Evolutionary conservation across 108 stramenopile species (phyloP).

Genomic region (Schizochytrium sp.): DNA sequence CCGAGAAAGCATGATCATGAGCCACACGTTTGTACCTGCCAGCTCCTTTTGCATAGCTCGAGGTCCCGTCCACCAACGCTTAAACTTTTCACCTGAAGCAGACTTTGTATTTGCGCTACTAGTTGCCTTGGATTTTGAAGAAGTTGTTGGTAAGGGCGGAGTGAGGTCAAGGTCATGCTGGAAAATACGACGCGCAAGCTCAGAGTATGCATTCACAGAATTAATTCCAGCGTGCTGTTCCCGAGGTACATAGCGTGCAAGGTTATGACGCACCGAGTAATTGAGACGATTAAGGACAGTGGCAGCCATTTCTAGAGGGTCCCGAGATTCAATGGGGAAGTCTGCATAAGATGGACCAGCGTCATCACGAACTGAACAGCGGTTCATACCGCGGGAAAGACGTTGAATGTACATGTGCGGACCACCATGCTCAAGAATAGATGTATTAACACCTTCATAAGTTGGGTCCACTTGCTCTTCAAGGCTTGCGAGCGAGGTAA

Average conservation of each 20-base stretch:
- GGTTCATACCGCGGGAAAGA: conserved; percentile 52
- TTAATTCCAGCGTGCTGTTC: background rate
- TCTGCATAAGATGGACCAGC: background rate
- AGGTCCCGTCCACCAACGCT: background rate
- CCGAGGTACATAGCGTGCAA: conserved; percentile 1
- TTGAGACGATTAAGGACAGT: conserved; percentile 11
- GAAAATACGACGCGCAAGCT: background rate
- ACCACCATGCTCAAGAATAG: background rate
- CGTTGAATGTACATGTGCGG: conserved; percentile 18
- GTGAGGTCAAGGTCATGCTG: background rate
- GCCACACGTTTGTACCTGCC: background rate
- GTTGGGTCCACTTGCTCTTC: background rate
- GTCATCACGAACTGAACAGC: conserved; percentile 37
- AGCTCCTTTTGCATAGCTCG: background rate
- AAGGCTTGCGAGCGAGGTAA: background rate
- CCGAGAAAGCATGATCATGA: conserved; percentile 9
- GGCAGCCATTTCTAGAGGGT: conserved; percentile 30
- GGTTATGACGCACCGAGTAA: conserved; percentile 38
- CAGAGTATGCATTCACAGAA: background rate
- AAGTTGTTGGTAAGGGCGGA: background rate
- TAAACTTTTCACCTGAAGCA: background rate
- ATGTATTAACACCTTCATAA: background rate
- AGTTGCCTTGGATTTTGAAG: background rate
- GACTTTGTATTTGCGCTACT: background rate
- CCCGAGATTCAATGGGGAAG: conserved; percentile 42